Evolutionary conservation across 2,329 filamentous ascomycete genomes (phyloP).

Genomic region (Penicillium sumatraense): DNA sequence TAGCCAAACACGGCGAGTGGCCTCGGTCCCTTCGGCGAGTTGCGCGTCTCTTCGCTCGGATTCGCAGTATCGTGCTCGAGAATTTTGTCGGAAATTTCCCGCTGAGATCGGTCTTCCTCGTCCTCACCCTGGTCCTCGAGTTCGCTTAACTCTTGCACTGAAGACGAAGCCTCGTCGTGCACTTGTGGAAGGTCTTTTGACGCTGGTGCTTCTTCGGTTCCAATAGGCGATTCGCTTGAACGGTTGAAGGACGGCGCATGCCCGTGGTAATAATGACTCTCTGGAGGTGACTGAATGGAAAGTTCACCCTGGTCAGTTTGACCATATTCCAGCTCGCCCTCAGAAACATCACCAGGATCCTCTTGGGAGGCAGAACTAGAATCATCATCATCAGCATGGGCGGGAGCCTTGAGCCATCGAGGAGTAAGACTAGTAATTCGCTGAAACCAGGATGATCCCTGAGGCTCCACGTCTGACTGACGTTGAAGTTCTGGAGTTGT

Average conservation of each 20-base stretch:
- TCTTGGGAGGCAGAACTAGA: conserved; percentile 21
- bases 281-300: conserved; percentile 18
- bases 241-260: conserved; percentile 17
- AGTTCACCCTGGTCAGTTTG: conserved; percentile 24
- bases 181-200: background rate
- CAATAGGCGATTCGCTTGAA: conserved; percentile 16
- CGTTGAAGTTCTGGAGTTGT: conserved; percentile 29
- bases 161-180: background rate
- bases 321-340: conserved; percentile 7
- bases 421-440: conserved; percentile 40
- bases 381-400: conserved; percentile 20
- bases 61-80: conserved; percentile 8
- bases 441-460: conserved; percentile 44
- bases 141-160: background rate
- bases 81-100: conserved; percentile 3
- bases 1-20: conserved; percentile 43
- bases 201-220: background rate
- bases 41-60: conserved; percentile 10
- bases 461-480: conserved; percentile 20
- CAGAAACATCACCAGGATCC: conserved; percentile 15
- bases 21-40: conserved; percentile 21
- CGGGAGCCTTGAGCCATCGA: conserved; percentile 40
- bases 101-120: background rate
- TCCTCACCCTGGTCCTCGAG: background rate
- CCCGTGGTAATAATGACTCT: conserved; percentile 18